Evolutionary conservation across 495 filamentous ascomycete genomes (phyloP).

Genomic region (Daldinia concentrica): DNA sequence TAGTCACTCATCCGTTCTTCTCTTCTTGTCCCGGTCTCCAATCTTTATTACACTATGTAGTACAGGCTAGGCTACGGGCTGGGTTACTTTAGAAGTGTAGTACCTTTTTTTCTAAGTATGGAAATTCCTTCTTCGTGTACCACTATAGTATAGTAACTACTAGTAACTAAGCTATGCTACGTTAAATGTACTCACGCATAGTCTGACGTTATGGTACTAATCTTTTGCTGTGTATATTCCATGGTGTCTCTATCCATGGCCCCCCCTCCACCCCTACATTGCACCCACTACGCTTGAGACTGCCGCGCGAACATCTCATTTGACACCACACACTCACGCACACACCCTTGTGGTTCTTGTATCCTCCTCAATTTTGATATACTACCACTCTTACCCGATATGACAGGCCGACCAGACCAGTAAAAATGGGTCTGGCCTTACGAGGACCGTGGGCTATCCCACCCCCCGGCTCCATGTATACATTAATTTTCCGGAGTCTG

Average conservation of each 20-base stretch:
- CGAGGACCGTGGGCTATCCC: constrained; percentile 2
- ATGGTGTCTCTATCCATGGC: neutral
- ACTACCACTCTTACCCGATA: constrained; percentile 38
- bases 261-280: constrained; percentile 6
- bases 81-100: neutral
- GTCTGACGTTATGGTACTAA: constrained; percentile 40
- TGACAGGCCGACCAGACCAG: constrained; percentile 22
- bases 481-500: constrained; percentile 41
- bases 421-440: constrained; percentile 37
- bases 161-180: neutral
- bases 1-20: constrained; percentile 32
- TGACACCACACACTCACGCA: constrained; percentile 7
- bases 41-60: constrained; percentile 21
- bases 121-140: constrained; percentile 5
- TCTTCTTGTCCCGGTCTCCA: neutral
- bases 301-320: constrained; percentile 28
- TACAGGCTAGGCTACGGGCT: neutral
- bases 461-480: constrained; percentile 11
- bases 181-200: constrained; percentile 26
- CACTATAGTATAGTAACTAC: constrained; percentile 4
- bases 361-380: constrained; percentile 41
- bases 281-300: constrained; percentile 23
- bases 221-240: constrained; percentile 8
- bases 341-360: constrained; percentile 24
- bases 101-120: constrained; percentile 12